A percentile compares a stretch with the other conserved stretches of the same genome.
Conservation (phyloP, 306 rosid species). For the Fagus sylvatica region DNA sequence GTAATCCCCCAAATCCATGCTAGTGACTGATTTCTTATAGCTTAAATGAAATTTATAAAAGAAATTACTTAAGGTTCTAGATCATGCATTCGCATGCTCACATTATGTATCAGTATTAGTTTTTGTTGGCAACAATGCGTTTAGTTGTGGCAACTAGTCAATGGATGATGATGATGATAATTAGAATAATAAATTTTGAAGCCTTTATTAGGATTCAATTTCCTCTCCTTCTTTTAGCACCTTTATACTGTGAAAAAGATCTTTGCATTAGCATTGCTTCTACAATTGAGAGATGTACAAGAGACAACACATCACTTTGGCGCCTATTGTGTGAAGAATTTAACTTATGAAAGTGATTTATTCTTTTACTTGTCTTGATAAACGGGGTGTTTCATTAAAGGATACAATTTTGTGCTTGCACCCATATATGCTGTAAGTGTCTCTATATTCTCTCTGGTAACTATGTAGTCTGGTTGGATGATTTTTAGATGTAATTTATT, state of each 20-base stretch:
- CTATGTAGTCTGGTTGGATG: conserved; percentile 15
- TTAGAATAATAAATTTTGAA: neutral
- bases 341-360: neutral
- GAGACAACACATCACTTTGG: neutral
- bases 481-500: conserved; percentile 4
- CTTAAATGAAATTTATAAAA: neutral
- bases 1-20: neutral
- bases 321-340: neutral
- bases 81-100: too few relatives aligned
- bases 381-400: conserved; percentile 1
- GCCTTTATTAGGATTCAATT: neutral
- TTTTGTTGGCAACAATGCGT: too few relatives aligned
- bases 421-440: neutral
- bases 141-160: too few relatives aligned
- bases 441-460: conserved; percentile 7
- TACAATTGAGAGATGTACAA: neutral
- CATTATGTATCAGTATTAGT: too few relatives aligned
- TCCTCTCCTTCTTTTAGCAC: neutral
- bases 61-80: neutral
- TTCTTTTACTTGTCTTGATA: neutral
- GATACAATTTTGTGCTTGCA: neutral
- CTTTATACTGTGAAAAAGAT: neutral
- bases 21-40: neutral
- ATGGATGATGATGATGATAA: too few relatives aligned
- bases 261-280: neutral